Evolutionary conservation across 2,329 filamentous ascomycete genomes (phyloP), one percentile per base, ranked within the genome.

Genomic region (Aspergillus neotritici): DNA sequence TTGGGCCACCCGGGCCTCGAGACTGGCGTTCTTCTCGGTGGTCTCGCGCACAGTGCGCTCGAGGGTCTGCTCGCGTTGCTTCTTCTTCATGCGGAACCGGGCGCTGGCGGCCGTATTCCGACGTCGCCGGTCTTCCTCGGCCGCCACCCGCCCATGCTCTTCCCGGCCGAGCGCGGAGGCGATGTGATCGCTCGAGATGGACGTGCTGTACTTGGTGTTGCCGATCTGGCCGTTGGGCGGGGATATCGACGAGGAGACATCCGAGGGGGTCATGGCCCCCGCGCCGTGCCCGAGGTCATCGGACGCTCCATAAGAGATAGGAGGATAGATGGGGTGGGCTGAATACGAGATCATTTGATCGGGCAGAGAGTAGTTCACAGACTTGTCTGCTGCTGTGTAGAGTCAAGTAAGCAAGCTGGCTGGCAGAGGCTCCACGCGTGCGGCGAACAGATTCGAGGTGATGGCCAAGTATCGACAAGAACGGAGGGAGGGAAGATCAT

Each of bases 81-180:
- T 94, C 83, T 94, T 94, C 81, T 94, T 94, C 63, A 93, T 82
- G 47, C 88, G 84, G 77, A 94, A 94, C 38, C 88, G 84, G 13
- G 88, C 88, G 53, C 84, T 89, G 43, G 88, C 88, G 28, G 88
- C 88, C 2, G 89, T 94, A 70, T 94, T 94, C 51, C 88, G 82
- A 46, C 87, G 82, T 38, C 88, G 84, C 72, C 94, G 94, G 65
- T 94, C 88, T 68, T 94, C 88, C 66, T 94, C 88, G 15, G 87
- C 87, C 10, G 84, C 84, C 5, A 82, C 54, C 31, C 86, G 83
- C 10, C 84, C 83, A 31, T 80, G 74, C 50, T 89, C 86, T 64
- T 90, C 86, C 37, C 84, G 77, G 55, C 69, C 77, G 47, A 81
- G 52, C 35, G 76, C 68, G 43, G 58, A 62, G 66, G 74, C 64